Base-by-base conservation (phyloP, 2,329 filamentous ascomycete species). In the Talaromyces pinophilus region DNA sequence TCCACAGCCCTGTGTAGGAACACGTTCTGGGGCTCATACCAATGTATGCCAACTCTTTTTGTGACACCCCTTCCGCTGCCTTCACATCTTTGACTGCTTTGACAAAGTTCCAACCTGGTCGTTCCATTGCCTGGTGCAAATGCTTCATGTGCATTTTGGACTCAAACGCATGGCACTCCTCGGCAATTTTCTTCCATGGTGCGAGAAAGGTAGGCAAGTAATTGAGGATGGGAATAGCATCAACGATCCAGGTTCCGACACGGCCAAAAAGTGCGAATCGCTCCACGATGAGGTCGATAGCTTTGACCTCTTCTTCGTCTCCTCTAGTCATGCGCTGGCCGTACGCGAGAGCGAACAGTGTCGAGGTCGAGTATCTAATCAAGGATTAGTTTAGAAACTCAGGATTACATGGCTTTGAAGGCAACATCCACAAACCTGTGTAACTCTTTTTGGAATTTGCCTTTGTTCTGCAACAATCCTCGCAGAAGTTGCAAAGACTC, bases 301-400 rank as follows among this genome's bases (percentile, higher is more conserved):
- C 28, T 35, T 55, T 55, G 8, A 55, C 28, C 30, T 35, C 7
- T 73, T 81, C 77, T 3, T 81, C 81, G 65, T 84, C 80, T 64
- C 69, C 70, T 22, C 67, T 70, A 1, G 66, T 62, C 8, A 85
- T 81, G 1, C 83, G 81, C 57, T 82, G 79, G 0, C 84, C 83
- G 69, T 85, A 86, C 3, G 82, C 78, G 7, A 85, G 79, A 6
- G 80, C 81, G 69, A 83, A 84, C 28, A 54, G 28, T n/a, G 50
- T 54, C 50, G 50, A 54, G 17, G 50, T 54, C 17, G 50, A 54
- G 50, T 54, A 54, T 6, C 50, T 54, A 33, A 17, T n/a, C 8
- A 54, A 11, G 1, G 3, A 54, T 54, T 19, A 19, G 19, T 54
- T 3, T 5, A 33, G 1, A 4, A 50, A 15, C 3, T 2, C 19